Evolutionary conservation across 108 stramenopile genomes (phyloP), one percentile per base, ranked within the genome.

Genomic region (Nannochloropsis salina): DNA sequence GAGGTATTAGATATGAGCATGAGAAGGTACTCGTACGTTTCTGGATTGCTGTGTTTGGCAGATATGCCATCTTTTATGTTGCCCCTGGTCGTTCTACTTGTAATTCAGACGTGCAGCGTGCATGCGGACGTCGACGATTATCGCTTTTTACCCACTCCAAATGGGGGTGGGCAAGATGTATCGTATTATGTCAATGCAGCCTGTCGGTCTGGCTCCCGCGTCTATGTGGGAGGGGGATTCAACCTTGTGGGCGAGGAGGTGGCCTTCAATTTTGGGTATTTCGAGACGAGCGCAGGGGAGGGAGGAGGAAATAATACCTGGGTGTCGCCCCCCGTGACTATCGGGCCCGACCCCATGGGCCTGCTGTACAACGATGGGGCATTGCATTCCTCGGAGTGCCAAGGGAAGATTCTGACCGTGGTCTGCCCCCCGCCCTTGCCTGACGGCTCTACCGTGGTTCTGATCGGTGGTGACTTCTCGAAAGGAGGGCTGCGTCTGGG

Each of bases 221-320:
- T 74, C 2, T 74, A 74, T 8, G 61, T 74, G 61, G 61, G 61
- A 15, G 61, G 61, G 4, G 8, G 61, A 15, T 74, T 74, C 61
- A 74, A 74, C n/a, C n/a, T 74, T 15, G 61, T 74, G n/a, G 61
- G 61, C 20, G 8, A 74, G 20, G 61, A 74, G 61, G 61, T 74
- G 61, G 61, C 61, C 15, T 74, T 74, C n/a, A 74, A 74, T 74
- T 74, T 74, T 74, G 61, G 61, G 20, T 74, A 74, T 74, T 74
- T 74, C 61, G 61, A 74, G 61, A n/a, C 61, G 61, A 31, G 31
- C 31, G 31, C 31, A 31, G 61, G 61, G n/a, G 61, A 15, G 15
- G 61, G 61, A 15, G 61, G n/a, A 4, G 61, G 61, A 15, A 74
- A 74, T 74, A 74, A n/a, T n/a, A 2, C 61, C n/a, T 74, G 61